phyloP scores from a whole-genome alignment of 2,329 filamentous ascomycete genomes.

The Paramyrothecium roridum region DNA sequence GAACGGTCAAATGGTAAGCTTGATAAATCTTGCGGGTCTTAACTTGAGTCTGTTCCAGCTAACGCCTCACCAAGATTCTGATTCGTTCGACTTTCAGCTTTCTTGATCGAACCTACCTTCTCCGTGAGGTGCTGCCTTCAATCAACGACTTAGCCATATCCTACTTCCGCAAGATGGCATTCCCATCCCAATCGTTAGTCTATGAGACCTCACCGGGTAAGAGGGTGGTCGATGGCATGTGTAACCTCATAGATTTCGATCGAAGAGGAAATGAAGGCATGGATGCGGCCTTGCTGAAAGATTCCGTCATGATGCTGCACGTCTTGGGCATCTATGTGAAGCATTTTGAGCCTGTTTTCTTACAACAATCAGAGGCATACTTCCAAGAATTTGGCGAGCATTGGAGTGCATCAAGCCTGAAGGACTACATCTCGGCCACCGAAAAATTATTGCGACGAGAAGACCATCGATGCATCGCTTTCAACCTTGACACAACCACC shows the following conservation, averaged over 20 bases:
- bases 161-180: conserved; percentile 66
- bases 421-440: conserved; percentile 71
- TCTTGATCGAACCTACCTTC: conserved; percentile 83
- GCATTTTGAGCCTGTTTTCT: conserved; percentile 74
- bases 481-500: conserved; percentile 79
- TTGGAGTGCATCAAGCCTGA: conserved; percentile 61
- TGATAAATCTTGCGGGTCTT: conserved; percentile 3
- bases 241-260: conserved; percentile 71
- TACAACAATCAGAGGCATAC: conserved; percentile 65
- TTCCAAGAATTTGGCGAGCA: conserved; percentile 67
- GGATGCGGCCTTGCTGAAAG: conserved; percentile 64
- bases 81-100: conserved; percentile 92
- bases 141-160: conserved; percentile 79
- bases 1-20: conserved; percentile 70
- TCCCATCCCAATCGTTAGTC: conserved; percentile 23
- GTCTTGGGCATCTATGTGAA: conserved; percentile 78
- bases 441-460: conserved; percentile 69
- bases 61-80: conserved; percentile 49
- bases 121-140: conserved; percentile 66
- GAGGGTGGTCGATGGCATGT: conserved; percentile 54
- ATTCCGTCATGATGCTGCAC: conserved; percentile 78
- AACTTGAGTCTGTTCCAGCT: background rate
- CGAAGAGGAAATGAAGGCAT: conserved; percentile 56
- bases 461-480: conserved; percentile 72
- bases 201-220: conserved; percentile 18